Base-by-base conservation (phyloP, 768 basidiomycete genomes). In the Trametes cingulata region DNA sequence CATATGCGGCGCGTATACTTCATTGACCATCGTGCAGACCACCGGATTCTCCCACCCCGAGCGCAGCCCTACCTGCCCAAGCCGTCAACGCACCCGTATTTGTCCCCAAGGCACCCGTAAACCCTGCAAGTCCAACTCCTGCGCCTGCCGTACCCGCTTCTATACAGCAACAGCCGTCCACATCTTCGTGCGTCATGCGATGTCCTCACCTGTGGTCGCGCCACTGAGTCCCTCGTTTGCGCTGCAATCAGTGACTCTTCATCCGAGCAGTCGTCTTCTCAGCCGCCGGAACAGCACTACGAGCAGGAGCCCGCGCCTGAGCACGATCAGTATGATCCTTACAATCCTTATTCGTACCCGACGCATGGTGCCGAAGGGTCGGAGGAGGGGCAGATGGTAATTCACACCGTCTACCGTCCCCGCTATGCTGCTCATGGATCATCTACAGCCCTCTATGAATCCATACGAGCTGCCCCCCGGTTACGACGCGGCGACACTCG, bases 51-150 rank as follows among this genome's bases (percentile, higher is more conserved):
- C 80, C 83, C 29, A 71, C 76, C 40, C 70, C 77, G 50, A 53
- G 43, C 40, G 67, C 72, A 10, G 62, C 78, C 14, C 69, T 80
- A 73, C 80, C 84, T 2, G 80, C 87, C 43, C 83, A 88, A 63
- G 88, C 89, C 3, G 82, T 91, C 54, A 90, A 93, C 70, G 91
- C 91, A 1, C 90, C 92, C 36, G 85, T 93, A 42, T 94, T 94
- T 62, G 84, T 94, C 20, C 91, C 92, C 19, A 92, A 90, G 71
- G 76, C 73, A 24, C 71, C 76, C 36, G 70, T 29, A 58, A 46
- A 35, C 42, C 47, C 65, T 46, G 69, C 61, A 33, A 62, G 61
- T 46, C 55, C 58, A 33, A 56, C 59, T 54, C 56, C 60, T 56
- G 43, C 65, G 27, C 47, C 53, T 29, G 52, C 56, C 43, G 53